Base-by-base conservation (phyloP, 805 yeast species). In the Myxozyma mucilagina region DNA sequence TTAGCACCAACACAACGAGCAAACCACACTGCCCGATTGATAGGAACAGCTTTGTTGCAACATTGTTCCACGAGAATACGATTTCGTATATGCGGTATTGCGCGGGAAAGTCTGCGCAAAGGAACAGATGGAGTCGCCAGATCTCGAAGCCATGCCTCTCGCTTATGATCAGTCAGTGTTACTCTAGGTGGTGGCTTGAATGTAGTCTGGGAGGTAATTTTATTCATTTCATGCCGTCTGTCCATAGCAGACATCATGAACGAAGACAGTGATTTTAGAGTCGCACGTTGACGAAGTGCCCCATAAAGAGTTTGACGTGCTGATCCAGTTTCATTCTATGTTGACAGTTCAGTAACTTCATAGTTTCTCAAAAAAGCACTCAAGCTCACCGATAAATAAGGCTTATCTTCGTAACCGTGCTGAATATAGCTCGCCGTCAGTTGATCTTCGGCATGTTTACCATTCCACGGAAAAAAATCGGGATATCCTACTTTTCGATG, bases 181-280 rank as follows among this genome's bases (percentile, higher is more conserved):
- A 93, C 96, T 64, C 97, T 78, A 11, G 96, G 92, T 0, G 96
- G 96, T 5, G 93, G 89, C 64, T 83, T 86, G 75, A 85, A 89
- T 5, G 84, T 78, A 1, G 86, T 77, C 31, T 80, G 81, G 10
- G 80, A 74, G 2, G 75, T 72, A 13, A 85, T 75, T 47, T 78
- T 76, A 67, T 81, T 82, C 59, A 78, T 71, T 24, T 76, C 71
- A 32, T 79, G 75, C 39, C 87, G 76, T 45, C 76, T 73, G n/a
- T 77, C 75, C 67, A 84, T 75, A 4, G 87, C 78, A 55, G 75
- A 75, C 52, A 80, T 72, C 67, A 85, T 74, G 56, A 81, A 78
- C 47, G 75, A 71, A 2, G 82, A 78, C 9, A 84, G 75, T 9
- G 84, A 83, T 35, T 82, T 79, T 49, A 85, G 71, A 4, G 79